Percentiles rank a stretch among this genome's conserved stretches.
phyloP scores from a whole-genome alignment of 768 basidiomycete species.

The Lepiota venenata region DNA sequence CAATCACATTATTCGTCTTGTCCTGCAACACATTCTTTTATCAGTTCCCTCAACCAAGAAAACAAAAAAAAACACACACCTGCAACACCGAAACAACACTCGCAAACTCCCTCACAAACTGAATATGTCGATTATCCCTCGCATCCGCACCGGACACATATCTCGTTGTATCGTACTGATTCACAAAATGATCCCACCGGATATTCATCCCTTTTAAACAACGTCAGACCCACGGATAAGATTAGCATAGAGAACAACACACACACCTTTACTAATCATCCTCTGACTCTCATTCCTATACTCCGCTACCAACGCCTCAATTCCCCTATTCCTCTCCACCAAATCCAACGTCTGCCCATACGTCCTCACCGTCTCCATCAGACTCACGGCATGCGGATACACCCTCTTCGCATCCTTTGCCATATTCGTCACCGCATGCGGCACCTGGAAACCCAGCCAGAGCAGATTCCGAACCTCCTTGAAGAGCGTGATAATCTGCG shows the following conservation, averaged over 20 bases:
- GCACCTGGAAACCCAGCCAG: slow-evolving; percentile 95
- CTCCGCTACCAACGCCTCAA: slow-evolving; percentile 93
- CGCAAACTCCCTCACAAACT: slow-evolving; percentile 94
- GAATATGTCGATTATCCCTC: slow-evolving; percentile 83
- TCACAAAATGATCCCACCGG: slow-evolving; percentile 96
- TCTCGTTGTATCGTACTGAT: slow-evolving; percentile 83
- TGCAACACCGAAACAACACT: slow-evolving; percentile 90
- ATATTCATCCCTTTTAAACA: slow-evolving; percentile 90
- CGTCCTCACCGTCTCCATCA: slow-evolving; percentile 99
- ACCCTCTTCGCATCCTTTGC: slow-evolving; percentile 99
- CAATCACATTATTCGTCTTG: slow-evolving; percentile 92
- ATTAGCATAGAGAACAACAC: neutral
- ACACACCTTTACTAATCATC: slow-evolving; percentile 85
- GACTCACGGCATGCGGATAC: slow-evolving; percentile 95
- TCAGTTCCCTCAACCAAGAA: slow-evolving; percentile 4
- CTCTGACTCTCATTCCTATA: slow-evolving; percentile 90
- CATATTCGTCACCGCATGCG: slow-evolving; percentile 92
- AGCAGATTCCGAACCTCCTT: slow-evolving; percentile 96
- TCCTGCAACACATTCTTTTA: slow-evolving; percentile 55
- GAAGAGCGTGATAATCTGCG: slow-evolving; percentile 97
- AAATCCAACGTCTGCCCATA: slow-evolving; percentile 94
- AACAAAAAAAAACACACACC: slow-evolving; percentile 32
- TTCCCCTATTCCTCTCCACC: slow-evolving; percentile 86
- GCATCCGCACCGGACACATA: slow-evolving; percentile 74
- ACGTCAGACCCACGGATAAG: no score